Evolutionary conservation across 495 filamentous ascomycete species (phyloP).

Genomic region (Hypomontagnella monticulosa): DNA sequence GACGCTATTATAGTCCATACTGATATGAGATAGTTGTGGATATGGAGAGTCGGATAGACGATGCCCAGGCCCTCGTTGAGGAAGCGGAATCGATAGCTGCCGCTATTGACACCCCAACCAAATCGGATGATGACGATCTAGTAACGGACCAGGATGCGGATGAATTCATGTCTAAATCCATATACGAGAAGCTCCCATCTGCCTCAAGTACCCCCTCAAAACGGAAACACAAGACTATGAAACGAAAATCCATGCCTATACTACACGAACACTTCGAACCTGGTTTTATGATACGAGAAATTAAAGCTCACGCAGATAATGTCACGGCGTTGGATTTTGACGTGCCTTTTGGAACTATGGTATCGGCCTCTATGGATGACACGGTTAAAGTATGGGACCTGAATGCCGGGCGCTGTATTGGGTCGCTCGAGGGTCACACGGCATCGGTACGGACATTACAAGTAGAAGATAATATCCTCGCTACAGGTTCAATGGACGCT

Average conservation of each 20-base stretch:
- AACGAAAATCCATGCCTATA: slow-evolving; percentile 87
- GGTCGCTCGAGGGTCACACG: slow-evolving; percentile 90
- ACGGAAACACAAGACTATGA: slow-evolving; percentile 72
- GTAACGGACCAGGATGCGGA: slow-evolving; percentile 64
- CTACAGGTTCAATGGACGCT: slow-evolving; percentile 95
- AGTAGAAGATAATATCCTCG: slow-evolving; percentile 94
- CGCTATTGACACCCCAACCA: slow-evolving; percentile 60
- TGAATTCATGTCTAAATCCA: slow-evolving; percentile 96
- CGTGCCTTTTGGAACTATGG: slow-evolving; percentile 92
- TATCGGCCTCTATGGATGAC: slow-evolving; percentile 95
- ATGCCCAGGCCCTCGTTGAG: slow-evolving; percentile 78
- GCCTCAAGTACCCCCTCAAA: slow-evolving; percentile 62
- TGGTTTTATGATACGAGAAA: slow-evolving; percentile 85
- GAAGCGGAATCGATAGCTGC: slow-evolving; percentile 69
- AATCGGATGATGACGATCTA: slow-evolving; percentile 61
- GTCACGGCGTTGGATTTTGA: slow-evolving; percentile 96
- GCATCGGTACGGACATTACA: slow-evolving; percentile 93
- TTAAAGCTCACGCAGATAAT: slow-evolving; percentile 86
- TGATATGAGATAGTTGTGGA: slow-evolving; percentile 70
- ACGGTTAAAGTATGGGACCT: slow-evolving; percentile 98
- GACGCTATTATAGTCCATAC: slow-evolving; percentile 14
- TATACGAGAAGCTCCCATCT: slow-evolving; percentile 89
- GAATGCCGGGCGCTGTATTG: slow-evolving; percentile 89
- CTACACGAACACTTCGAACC: slow-evolving; percentile 95
- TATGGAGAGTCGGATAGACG: slow-evolving; percentile 85